Conservation (phyloP, 768 basidiomycete genomes). For the Mycena vitilis region DNA sequence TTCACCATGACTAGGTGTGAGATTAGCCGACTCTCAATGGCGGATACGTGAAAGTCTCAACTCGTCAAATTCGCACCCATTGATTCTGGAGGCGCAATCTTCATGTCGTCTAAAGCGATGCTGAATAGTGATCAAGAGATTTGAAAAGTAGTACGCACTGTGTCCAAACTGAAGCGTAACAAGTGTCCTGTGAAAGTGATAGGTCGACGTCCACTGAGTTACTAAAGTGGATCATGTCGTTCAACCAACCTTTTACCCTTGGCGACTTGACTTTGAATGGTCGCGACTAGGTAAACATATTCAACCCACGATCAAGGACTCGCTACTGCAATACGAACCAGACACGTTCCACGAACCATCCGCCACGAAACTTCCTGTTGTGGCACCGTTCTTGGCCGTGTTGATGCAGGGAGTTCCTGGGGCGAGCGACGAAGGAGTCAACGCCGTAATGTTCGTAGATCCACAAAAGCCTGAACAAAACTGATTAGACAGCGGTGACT, state of each 20-base stretch:
- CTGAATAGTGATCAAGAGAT: neutral
- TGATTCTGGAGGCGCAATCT: slow-evolving; percentile 53
- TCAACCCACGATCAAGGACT: neutral
- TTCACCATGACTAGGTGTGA: slow-evolving; percentile 44
- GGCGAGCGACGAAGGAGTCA: slow-evolving; percentile 48
- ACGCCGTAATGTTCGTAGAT: slow-evolving; percentile 38
- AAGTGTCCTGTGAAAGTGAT: slow-evolving; percentile 37
- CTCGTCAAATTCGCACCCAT: slow-evolving; percentile 56
- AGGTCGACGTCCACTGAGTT: neutral
- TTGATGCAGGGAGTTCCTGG: slow-evolving; percentile 52
- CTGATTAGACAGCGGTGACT: neutral
- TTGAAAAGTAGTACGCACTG: slow-evolving; percentile 32
- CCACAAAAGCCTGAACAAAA: slow-evolving; percentile 51
- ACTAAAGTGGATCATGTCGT: neutral
- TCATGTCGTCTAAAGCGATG: slow-evolving; percentile 43
- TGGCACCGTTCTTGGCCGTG: slow-evolving; percentile 54
- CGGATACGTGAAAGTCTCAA: neutral
- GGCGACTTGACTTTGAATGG: slow-evolving; percentile 49
- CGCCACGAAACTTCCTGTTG: slow-evolving; percentile 54
- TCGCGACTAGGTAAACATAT: slow-evolving; percentile 35
- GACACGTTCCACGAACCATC: slow-evolving; percentile 51
- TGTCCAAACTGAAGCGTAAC: slow-evolving; percentile 59
- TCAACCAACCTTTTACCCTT: slow-evolving; percentile 44
- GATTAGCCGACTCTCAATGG: neutral
- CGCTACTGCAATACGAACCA: too few species aligned